These are phyloP conservation scores for Nakaseomyces delphensis DNA, from an alignment of 1,139 yeast genomes.

Conservation along the genomic window DNA sequence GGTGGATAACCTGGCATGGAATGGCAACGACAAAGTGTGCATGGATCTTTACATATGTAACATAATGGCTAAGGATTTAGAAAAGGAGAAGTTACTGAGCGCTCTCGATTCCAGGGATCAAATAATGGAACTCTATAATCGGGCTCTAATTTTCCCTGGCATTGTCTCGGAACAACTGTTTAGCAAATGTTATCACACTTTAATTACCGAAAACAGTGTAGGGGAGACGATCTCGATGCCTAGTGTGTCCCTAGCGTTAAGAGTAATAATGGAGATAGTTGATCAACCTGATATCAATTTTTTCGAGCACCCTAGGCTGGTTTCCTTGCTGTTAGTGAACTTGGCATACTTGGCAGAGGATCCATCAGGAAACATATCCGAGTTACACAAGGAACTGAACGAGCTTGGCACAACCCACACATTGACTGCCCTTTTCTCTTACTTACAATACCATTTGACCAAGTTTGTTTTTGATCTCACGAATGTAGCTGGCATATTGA, in stretches of 20 bases:
- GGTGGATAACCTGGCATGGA: neutral
- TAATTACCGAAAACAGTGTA: neutral
- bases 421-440: constrained; percentile 28
- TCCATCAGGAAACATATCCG: constrained; percentile 9
- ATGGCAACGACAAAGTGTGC: neutral
- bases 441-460: constrained; percentile 21
- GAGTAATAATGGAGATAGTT: constrained; percentile 33
- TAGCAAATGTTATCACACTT: neutral
- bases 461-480: constrained; percentile 14
- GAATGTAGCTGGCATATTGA: constrained; percentile 8
- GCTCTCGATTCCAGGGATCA: neutral
- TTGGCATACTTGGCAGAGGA: constrained; percentile 12
- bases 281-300: constrained; percentile 34
- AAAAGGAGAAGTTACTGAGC: neutral
- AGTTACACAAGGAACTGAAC: constrained; percentile 19
- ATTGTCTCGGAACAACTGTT: neutral
- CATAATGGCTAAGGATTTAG: neutral
- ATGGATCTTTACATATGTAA: constrained; percentile 3
- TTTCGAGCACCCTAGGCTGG: constrained; percentile 24
- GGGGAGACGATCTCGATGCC: neutral
- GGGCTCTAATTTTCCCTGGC: neutral
- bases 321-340: constrained; percentile 15
- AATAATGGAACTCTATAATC: neutral
- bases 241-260: neutral
- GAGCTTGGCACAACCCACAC: constrained; percentile 24